Evolutionary conservation across 768 basidiomycete species (phyloP).

Genomic region (Phlebiopsis flavidoalba): DNA sequence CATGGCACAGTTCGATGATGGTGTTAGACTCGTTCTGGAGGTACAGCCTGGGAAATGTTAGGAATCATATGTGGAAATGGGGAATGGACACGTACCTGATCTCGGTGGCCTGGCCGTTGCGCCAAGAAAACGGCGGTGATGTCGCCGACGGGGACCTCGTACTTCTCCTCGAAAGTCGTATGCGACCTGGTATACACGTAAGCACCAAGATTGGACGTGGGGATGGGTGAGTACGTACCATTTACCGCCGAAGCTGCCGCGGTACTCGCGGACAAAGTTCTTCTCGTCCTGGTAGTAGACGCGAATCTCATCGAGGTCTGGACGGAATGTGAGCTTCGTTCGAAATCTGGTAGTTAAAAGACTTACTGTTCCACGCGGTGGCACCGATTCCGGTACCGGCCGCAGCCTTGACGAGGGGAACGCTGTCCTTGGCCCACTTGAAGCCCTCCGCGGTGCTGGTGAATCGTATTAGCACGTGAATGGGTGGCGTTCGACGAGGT

Average conservation of each 20-base stretch:
- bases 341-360: not conserved
- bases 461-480: not conserved
- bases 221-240: not conserved
- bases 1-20: not conserved
- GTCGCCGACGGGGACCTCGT: not conserved
- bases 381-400: not conserved
- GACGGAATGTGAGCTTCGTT: not conserved
- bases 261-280: not conserved
- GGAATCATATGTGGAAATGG: not conserved
- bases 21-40: not conserved
- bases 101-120: not conserved
- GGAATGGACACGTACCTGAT: not conserved
- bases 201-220: not conserved
- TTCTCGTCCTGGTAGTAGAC: conserved; percentile 5
- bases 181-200: not conserved
- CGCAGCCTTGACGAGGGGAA: not conserved
- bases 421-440: not conserved
- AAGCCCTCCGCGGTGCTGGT: not conserved
- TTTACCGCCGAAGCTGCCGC: not conserved
- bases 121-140: conserved; percentile 7
- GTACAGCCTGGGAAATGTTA: not conserved
- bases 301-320: conserved; percentile 3
- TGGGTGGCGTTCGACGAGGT: not conserved
- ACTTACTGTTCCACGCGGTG: conserved; percentile 2
- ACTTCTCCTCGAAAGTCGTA: not conserved